These are phyloP conservation scores for Polygonum maritimum DNA, from an alignment of 148 eudicot genomes.

Conservation along the genomic window DNA sequence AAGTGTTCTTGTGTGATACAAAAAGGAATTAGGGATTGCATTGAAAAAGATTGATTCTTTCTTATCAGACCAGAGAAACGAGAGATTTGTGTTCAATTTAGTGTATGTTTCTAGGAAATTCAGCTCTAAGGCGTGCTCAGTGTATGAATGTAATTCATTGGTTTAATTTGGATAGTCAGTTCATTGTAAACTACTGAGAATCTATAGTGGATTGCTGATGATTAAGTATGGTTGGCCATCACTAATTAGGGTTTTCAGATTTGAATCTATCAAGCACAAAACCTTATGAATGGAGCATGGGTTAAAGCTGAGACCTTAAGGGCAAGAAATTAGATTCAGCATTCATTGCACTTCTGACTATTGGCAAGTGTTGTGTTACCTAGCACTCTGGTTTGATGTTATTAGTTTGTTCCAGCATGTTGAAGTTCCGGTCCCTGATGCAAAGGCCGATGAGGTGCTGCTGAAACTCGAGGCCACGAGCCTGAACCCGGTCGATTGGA, in stretches of 20 bases:
- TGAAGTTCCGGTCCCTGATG: conserved; percentile 60
- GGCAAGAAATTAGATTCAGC: not conserved
- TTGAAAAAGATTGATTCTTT: not conserved
- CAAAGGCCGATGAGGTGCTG: conserved; percentile 53
- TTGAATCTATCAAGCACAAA: not conserved
- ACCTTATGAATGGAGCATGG: not conserved
- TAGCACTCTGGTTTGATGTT: not conserved
- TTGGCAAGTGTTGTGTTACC: not conserved
- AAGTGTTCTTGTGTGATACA: not conserved
- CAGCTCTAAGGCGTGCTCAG: too few relatives aligned
- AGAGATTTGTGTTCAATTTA: not conserved
- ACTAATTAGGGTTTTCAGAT: not conserved
- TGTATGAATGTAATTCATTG: not conserved
- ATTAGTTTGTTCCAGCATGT: conserved; percentile 44
- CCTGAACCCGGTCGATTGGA: conserved; percentile 74
- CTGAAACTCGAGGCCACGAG: conserved; percentile 69
- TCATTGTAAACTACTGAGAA: not conserved
- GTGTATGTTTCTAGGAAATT: not conserved
- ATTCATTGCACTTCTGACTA: too few relatives aligned
- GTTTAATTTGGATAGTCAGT: not conserved
- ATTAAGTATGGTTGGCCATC: not conserved
- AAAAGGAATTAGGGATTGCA: not conserved
- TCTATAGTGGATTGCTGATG: not conserved
- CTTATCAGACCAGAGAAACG: not conserved
- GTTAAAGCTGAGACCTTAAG: not conserved